These are phyloP conservation scores for Cyamopsis tetragonoloba DNA, from an alignment of 306 rosid species.

Conservation along the genomic window DNA sequence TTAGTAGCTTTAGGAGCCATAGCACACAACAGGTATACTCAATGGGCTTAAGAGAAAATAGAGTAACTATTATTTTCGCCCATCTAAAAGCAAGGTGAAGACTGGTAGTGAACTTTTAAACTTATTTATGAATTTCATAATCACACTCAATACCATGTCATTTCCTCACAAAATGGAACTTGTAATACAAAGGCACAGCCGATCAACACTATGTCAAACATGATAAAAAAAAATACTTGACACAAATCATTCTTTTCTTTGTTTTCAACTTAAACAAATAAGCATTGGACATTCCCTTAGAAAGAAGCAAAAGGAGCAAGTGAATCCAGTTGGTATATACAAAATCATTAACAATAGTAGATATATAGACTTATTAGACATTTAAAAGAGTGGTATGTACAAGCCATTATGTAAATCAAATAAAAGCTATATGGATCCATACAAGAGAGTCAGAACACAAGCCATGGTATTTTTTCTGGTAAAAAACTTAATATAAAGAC, in stretches of 20 bases:
- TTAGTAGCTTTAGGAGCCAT: background rate
- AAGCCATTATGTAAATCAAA: background rate
- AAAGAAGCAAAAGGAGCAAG: background rate
- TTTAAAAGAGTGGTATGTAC: background rate
- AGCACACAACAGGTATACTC: background rate
- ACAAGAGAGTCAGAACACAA: background rate
- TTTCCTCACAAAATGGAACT: background rate
- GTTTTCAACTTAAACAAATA: background rate
- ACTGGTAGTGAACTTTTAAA: background rate
- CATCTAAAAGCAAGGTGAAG: conserved; percentile 1
- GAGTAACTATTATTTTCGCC: background rate
- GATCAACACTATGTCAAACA: background rate
- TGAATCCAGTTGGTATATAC: background rate
- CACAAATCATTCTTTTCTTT: background rate
- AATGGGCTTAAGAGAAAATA: background rate
- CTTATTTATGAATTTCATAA: background rate
- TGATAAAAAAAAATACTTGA: background rate
- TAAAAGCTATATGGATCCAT: background rate
- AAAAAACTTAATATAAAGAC: background rate
- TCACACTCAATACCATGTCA: background rate
- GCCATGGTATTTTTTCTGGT: background rate
- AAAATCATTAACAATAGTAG: background rate
- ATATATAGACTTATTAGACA: background rate
- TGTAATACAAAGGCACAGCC: background rate
- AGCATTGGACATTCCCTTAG: background rate